Base-by-base conservation (phyloP, 1,139 yeast species). In the Lodderomyces parapsilosis region DNA sequence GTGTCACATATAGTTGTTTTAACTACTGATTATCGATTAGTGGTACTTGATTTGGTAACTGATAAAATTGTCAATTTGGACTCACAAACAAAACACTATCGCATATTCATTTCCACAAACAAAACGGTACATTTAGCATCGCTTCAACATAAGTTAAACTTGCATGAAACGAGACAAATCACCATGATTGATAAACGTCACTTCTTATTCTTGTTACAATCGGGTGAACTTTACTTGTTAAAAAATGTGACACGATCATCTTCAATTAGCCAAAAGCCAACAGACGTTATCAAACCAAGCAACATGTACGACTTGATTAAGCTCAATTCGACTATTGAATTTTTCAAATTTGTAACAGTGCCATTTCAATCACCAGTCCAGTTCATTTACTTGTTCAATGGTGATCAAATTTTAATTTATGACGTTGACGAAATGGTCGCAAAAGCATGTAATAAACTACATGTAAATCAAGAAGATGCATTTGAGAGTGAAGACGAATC, bases 251-350 rank as follows among this genome's bases (percentile, higher is more conserved):
- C 45, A 10, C 42, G 36, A 33, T 37, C 27, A 42, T 39, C 45
- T 38, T 38, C 45, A 40, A 22, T 41, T 15, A 19, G 34, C 5
- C 35, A 38, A 13, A 45, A 43, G 10, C 46, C 49, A 13, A 37
- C 32, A 7, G 43, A 45, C 11, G 44, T 42, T 1, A 32, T 50
- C 5, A 45, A 48, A 38, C 53, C 59, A 37, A 60, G 60, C 38
- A 66, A 65, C 44, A 64, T 67, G 57, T 71, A 69, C 49, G 74
- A 68, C 41, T 60, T 73, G 51, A 61, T 67, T n/a, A 56, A 59
- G 36, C 50, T 72, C 14, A 56, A 57, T 33, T 46, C 57, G 1
- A 59, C 62, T 1, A 63, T 71, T 30, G 76, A 71, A 43, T 58
- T 49, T 17, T 66, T 69, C 47, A 62, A 62, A 41, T 55, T 66